Conservation (phyloP, 352 stramenopile genomes). For the Globisporangium uncinulatum region DNA sequence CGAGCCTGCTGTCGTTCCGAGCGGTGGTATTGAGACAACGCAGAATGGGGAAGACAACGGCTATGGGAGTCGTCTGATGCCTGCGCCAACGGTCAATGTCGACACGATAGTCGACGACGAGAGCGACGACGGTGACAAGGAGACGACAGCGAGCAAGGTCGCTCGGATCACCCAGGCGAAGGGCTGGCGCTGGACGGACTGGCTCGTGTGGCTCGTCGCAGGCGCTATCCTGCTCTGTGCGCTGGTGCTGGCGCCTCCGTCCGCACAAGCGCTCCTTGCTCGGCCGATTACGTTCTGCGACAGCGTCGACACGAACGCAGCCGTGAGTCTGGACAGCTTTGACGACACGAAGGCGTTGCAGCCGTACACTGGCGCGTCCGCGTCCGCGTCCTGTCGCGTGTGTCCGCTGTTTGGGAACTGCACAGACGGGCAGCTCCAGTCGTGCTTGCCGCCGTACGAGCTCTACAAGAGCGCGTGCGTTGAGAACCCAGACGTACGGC, state of each 20-base stretch:
- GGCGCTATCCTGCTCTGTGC: slow-evolving; percentile 30
- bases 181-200: slow-evolving; percentile 30
- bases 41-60: no score
- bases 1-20: background rate
- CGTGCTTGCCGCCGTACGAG: slow-evolving; percentile 42
- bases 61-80: background rate
- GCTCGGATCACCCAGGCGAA: slow-evolving; percentile 27
- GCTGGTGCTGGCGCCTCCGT: slow-evolving; percentile 35
- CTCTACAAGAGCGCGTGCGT: slow-evolving; percentile 42
- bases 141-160: slow-evolving; percentile 27
- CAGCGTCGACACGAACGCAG: slow-evolving; percentile 29
- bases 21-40: no score
- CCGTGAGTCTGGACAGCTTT: slow-evolving; percentile 21
- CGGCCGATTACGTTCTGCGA: slow-evolving; percentile 46
- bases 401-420: slow-evolving; percentile 64
- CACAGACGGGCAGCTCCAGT: slow-evolving; percentile 35
- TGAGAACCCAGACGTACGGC: slow-evolving; percentile 46
- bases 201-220: slow-evolving; percentile 29
- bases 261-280: slow-evolving; percentile 27
- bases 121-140: slow-evolving; percentile 10
- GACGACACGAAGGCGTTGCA: slow-evolving; percentile 45
- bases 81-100: background rate
- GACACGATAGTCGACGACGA: slow-evolving; percentile 7
- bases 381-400: slow-evolving; percentile 26
- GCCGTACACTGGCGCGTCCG: slow-evolving; percentile 26